phyloP scores from a whole-genome alignment of 257 asterid genomes.

The Lavandula angustifolia region DNA sequence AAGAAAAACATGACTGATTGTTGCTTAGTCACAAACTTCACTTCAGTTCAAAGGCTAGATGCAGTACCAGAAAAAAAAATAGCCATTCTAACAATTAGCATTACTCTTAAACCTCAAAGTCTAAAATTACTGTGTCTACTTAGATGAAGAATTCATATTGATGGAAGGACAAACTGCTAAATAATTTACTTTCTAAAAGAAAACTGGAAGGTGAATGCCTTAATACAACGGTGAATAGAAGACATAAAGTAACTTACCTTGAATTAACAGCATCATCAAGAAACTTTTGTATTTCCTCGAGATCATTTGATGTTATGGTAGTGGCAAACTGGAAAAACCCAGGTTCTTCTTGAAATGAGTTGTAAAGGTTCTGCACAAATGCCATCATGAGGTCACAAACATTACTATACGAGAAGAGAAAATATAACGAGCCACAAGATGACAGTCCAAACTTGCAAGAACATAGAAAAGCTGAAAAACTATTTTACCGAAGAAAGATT shows the following conservation, averaged over 20 bases:
- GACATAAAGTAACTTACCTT: constrained; percentile 48
- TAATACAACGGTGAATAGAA: constrained; percentile 11
- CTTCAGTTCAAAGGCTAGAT: constrained; percentile 1
- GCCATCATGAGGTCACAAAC: constrained; percentile 27
- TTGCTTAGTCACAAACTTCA: constrained; percentile 6
- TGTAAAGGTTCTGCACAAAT: constrained; percentile 75
- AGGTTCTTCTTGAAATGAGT: constrained; percentile 79
- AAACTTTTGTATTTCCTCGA: constrained; percentile 88
- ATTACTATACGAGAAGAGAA: constrained; percentile 24
- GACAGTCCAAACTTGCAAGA: constrained; percentile 16
- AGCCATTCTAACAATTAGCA: background rate
- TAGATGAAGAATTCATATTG: constrained; percentile 5
- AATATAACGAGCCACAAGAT: constrained; percentile 16
- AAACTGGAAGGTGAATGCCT: constrained; percentile 4
- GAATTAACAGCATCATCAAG: constrained; percentile 85
- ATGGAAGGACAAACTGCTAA: background rate
- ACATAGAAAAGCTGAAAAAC: constrained; percentile 11
- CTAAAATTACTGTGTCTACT: background rate
- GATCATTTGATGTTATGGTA: constrained; percentile 81
- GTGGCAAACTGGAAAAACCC: constrained; percentile 83
- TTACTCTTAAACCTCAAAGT: background rate
- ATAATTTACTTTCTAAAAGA: constrained; percentile 11
- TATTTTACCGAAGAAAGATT: constrained; percentile 11
- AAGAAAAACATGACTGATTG: background rate
- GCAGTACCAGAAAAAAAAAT: background rate